Evolutionary conservation across 169 alveolate species (phyloP).

Genomic region (Babesia sp.): DNA sequence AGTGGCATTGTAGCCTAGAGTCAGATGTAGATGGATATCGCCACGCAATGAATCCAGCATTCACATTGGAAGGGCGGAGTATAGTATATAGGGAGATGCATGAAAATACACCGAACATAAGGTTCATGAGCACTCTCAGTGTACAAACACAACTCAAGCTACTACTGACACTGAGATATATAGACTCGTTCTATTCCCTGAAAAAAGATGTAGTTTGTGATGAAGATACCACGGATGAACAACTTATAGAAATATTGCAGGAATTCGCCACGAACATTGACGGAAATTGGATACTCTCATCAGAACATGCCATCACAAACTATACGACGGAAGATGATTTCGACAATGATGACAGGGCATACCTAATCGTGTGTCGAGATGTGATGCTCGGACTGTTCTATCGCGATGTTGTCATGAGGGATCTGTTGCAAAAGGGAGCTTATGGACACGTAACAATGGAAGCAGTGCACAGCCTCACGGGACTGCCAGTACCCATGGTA

Average conservation of each 20-base stretch:
- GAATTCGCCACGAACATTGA: conserved; percentile 47
- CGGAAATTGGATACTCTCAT: conserved; percentile 63
- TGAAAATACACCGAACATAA: conserved; percentile 39
- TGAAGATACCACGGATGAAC: conserved; percentile 13
- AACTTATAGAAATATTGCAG: conserved; percentile 32
- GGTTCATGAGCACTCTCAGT: conserved; percentile 55
- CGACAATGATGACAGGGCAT: conserved; percentile 47
- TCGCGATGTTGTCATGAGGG: conserved; percentile 34
- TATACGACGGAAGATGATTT: conserved; percentile 62
- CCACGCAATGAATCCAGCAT: conserved; percentile 23
- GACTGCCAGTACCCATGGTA: conserved; percentile 46
- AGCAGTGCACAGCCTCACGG: conserved; percentile 48
- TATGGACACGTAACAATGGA: conserved; percentile 56
- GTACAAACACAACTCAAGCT: conserved; percentile 56
- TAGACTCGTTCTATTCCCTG: conserved; percentile 60
- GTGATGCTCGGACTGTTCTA: conserved; percentile 42
- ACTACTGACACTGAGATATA: conserved; percentile 47
- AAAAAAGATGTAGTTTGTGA: conserved; percentile 34
- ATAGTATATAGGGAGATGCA: conserved; percentile 22
- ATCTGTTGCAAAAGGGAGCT: conserved; percentile 32
- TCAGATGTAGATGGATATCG: conserved; percentile 41
- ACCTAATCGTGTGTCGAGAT: conserved; percentile 48
- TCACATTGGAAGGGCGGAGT: background rate
- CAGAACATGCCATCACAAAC: conserved; percentile 60
- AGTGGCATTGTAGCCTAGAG: conserved; percentile 42